Evolutionary conservation across 208 protist species (phyloP), one percentile per base, ranked within the genome.

Genomic region (Herpetomonas samuelpessoai): DNA sequence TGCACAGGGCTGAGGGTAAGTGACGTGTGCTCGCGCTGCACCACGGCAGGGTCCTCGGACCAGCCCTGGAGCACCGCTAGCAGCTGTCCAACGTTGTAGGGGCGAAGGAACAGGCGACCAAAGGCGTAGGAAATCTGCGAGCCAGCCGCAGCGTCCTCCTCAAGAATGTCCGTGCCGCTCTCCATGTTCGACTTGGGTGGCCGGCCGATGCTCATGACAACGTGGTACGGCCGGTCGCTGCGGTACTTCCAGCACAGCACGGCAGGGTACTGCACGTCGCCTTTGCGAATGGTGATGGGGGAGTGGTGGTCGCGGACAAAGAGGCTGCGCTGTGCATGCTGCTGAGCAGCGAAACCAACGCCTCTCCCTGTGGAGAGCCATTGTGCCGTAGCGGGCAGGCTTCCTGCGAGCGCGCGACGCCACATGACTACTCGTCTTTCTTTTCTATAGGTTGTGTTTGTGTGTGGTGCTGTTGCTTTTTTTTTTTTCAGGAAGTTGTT

Each of bases 51-150:
- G 21, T 60, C 65, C 19, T 57, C 41, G 0, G 64, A 53, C 72
- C 83, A 88, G 0, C 85, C 83, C 52, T 90, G 78, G 48, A 95
- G 58, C 38, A 91, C 88, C 12, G 81, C 67, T 25, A 95, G 68
- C n/a, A 95, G 70, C 63, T 89, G 81, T 14, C 82, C 88, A 9
- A 95, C 88, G 58, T 95, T 81, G 56, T 91, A 89, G 22, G 85
- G 83, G 0, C 83, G 68, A n/a, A 95, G 70, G 61, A 95, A 95
- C 0, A 95, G 71, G 25, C 88, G 82, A 0, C 88, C 88, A 69
- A 92, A 91, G 24, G 81, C 59, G 67, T 77, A 92, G 57, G 85
- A 80, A 28, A 25, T 73, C 7, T 60, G 29, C 9, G 38, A 57
- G 53, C 56, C 54, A 18, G 14, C 27, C 12, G 25, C 50, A 10